A percentile compares a stretch with the other conserved stretches of the same genome.
Conservation (phyloP, 2,329 filamentous ascomycete genomes). For the Lasiodiplodia hormozganensis region DNA sequence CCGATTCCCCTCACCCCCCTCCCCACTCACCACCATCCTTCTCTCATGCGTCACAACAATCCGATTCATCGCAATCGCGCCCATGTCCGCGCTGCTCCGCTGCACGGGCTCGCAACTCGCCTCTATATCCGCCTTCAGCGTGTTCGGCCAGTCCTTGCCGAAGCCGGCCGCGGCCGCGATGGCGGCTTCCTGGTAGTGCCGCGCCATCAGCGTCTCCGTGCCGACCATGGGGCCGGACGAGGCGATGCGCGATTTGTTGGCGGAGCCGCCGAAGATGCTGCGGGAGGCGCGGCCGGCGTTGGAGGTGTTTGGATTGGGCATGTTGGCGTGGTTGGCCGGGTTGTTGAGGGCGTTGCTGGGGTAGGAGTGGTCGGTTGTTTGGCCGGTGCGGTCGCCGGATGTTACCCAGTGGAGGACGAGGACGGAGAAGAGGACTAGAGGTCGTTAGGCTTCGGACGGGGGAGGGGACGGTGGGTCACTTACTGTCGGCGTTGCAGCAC, state of each 20-base stretch:
- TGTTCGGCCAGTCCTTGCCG: slow-evolving; percentile 9
- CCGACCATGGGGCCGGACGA: neutral
- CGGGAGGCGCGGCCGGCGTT: too few species aligned
- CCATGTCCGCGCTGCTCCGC: neutral
- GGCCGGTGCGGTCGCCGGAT: slow-evolving; percentile 8
- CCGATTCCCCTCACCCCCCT: neutral
- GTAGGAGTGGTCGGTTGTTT: slow-evolving; percentile 8
- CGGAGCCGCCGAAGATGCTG: too few species aligned
- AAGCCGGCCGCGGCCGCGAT: neutral
- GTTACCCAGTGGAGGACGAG: slow-evolving; percentile 25
- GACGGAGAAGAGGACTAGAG: slow-evolving; percentile 15
- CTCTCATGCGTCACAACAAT: slow-evolving; percentile 23
- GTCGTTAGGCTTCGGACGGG: neutral
- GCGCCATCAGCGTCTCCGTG: slow-evolving; percentile 1
- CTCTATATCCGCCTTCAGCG: slow-evolving; percentile 13
- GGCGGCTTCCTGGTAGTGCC: slow-evolving; percentile 16
- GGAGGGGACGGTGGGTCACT: neutral
- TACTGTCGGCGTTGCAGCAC: slow-evolving; percentile 26
- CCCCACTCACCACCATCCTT: neutral
- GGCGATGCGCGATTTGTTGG: neutral
- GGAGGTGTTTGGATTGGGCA: too few species aligned
- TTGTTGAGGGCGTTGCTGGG: neutral
- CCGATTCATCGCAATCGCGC: slow-evolving; percentile 5
- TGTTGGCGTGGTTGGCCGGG: neutral
- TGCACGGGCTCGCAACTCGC: neutral